phyloP scores from a whole-genome alignment of 2,329 filamentous ascomycete species.

The Hypoxylon sp. region DNA sequence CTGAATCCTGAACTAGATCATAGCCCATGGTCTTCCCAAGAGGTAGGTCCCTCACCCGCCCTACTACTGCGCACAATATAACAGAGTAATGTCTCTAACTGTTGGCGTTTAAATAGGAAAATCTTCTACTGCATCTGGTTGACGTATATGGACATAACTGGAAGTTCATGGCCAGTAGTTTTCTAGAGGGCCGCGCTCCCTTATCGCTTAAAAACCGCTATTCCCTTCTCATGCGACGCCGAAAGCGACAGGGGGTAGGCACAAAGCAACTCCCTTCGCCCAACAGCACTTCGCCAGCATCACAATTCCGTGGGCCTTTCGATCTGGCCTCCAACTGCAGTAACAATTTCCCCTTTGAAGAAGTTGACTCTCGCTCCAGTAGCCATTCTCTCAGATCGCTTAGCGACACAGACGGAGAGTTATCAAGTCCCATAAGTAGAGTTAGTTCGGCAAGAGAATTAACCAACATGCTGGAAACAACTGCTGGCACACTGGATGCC shows the following conservation, averaged over 20 bases:
- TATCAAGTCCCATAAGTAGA: background rate
- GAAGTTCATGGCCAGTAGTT: constrained; percentile 45
- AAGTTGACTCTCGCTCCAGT: constrained; percentile 1
- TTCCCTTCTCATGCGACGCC: constrained; percentile 38
- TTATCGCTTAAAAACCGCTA: constrained; percentile 42
- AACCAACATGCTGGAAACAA: background rate
- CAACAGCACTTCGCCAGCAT: background rate
- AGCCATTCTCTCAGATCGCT: background rate
- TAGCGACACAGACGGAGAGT: background rate
- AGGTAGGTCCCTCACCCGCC: constrained; percentile 14
- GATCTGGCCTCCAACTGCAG: background rate
- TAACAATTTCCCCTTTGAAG: constrained; percentile 1
- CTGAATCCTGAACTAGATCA: constrained; percentile 32
- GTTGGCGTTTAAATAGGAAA: constrained; percentile 20
- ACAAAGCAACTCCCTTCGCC: background rate
- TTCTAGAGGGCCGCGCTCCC: constrained; percentile 39
- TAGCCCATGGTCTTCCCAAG: constrained; percentile 29
- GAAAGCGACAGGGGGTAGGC: constrained; percentile 28
- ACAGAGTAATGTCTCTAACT: background rate
- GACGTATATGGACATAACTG: constrained; percentile 36
- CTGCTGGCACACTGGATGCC: background rate
- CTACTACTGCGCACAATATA: background rate
- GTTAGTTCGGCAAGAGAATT: background rate
- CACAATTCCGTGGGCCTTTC: background rate
- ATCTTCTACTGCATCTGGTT: constrained; percentile 30